A percentile compares a stretch with the other conserved stretches of the same genome.
phyloP scores from a whole-genome alignment of 306 rosid species.

The Alnus rubra region DNA sequence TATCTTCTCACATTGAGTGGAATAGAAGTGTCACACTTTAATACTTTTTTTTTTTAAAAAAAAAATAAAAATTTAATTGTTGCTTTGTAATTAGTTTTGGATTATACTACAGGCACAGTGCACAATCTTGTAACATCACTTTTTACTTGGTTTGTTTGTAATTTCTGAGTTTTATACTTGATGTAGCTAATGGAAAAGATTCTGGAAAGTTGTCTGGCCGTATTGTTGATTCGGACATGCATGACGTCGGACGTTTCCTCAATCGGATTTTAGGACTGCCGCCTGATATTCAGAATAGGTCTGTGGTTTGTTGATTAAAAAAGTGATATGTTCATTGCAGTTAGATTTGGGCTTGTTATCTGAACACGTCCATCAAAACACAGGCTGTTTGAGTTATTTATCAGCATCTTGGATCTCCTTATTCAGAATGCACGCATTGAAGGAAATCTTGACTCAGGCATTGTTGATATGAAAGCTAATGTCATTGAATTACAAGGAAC shows the following conservation, averaged over 20 bases:
- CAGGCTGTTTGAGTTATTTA: constrained; percentile 91
- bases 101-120: neutral
- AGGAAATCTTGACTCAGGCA: constrained; percentile 96
- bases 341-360: constrained; percentile 34
- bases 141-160: constrained; percentile 19
- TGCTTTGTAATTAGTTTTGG: neutral
- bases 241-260: constrained; percentile 95
- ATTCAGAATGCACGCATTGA: constrained; percentile 91
- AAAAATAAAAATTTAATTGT: no score
- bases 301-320: constrained; percentile 30
- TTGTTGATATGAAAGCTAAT: constrained; percentile 94
- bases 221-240: constrained; percentile 93
- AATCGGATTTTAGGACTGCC: constrained; percentile 93
- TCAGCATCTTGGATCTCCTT: constrained; percentile 90
- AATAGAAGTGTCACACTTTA: neutral
- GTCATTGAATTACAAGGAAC: constrained; percentile 78
- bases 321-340: constrained; percentile 26
- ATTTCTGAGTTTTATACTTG: constrained; percentile 26
- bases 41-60: neutral
- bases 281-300: constrained; percentile 94
- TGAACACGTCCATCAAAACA: constrained; percentile 23
- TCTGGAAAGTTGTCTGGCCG: constrained; percentile 71
- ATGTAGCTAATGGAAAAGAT: constrained; percentile 72
- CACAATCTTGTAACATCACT: constrained; percentile 7
- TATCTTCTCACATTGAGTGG: neutral